These are phyloP conservation scores for Aeminium ludgeri DNA, from an alignment of 495 filamentous ascomycete genomes.

Conservation along the genomic window DNA sequence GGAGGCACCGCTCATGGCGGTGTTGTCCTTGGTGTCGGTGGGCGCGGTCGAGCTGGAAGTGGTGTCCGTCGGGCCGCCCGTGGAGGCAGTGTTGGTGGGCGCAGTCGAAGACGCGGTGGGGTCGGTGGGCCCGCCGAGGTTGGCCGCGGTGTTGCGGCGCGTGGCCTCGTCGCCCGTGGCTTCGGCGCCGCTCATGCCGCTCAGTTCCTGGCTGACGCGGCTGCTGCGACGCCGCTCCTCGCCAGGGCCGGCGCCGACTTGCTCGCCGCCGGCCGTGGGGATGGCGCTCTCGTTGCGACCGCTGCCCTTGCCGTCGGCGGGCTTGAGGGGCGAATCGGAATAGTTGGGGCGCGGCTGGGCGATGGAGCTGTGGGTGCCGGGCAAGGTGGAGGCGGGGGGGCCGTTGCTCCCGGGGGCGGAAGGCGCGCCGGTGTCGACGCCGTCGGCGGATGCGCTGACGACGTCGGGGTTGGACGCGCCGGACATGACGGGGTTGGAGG, in stretches of 20 bases:
- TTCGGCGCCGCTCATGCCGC: no score
- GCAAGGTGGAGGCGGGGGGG: neutral
- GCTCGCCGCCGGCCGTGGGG: slow-evolving; percentile 2
- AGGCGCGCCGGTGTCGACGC: neutral
- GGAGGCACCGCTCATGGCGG: no score
- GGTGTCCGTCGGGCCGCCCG: no score
- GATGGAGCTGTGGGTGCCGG: slow-evolving; percentile 2
- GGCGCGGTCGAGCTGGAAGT: no score
- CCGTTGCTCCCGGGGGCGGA: neutral
- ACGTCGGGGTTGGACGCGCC: neutral
- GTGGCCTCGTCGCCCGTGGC: no score
- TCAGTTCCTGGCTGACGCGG: neutral
- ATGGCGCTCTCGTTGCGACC: neutral
- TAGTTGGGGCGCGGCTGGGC: neutral
- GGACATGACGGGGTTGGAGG: neutral
- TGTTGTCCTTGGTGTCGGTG: no score
- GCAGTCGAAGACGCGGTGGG: no score
- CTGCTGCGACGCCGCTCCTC: neutral
- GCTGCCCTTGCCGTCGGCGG: neutral
- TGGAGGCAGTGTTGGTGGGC: no score
- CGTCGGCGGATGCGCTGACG: neutral
- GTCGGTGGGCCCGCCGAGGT: no score
- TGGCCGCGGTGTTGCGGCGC: no score
- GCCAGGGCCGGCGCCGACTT: neutral
- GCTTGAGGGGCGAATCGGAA: neutral